Percentiles rank a stretch among this genome's conserved stretches.
These are phyloP conservation scores for Bombardia bombarda DNA, from an alignment of 495 filamentous ascomycete species.

Conservation along the genomic window DNA sequence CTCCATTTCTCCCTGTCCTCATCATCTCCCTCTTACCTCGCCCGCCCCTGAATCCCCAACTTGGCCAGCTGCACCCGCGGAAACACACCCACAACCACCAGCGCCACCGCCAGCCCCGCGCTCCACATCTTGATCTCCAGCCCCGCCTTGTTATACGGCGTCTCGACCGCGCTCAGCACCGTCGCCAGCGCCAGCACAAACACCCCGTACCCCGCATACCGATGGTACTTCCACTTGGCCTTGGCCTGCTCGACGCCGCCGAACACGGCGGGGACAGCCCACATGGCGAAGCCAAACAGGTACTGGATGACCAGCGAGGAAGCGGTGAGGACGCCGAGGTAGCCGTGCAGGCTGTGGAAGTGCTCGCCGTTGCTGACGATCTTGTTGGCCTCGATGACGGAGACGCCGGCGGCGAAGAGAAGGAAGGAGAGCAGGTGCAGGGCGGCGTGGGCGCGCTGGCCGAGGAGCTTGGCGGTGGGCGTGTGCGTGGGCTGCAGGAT, in stretches of 20 bases:
- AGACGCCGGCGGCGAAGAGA: constrained; percentile 56
- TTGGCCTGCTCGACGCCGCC: constrained; percentile 76
- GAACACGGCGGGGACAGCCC: constrained; percentile 59
- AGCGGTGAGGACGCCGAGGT: constrained; percentile 72
- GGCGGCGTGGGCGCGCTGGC: constrained; percentile 59
- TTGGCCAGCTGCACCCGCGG: constrained; percentile 79
- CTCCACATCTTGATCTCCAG: constrained; percentile 68
- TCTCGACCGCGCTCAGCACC: constrained; percentile 67
- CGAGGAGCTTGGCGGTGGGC: constrained; percentile 59
- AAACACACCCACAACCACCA: constrained; percentile 60
- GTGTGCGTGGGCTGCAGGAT: constrained; percentile 84
- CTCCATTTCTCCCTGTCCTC: too few relatives aligned
- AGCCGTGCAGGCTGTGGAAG: constrained; percentile 71
- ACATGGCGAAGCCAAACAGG: constrained; percentile 70
- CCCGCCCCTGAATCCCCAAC: constrained; percentile 47
- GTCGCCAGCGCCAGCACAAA: constrained; percentile 64
- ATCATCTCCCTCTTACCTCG: background rate
- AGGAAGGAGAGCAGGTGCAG: constrained; percentile 58
- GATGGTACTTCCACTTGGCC: constrained; percentile 81
- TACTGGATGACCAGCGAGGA: constrained; percentile 64
- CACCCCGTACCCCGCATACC: constrained; percentile 67
- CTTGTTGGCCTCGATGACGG: constrained; percentile 82
- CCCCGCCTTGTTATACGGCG: constrained; percentile 52
- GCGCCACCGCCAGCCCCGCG: constrained; percentile 48
- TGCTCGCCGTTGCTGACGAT: constrained; percentile 49